phyloP scores from a whole-genome alignment of 768 basidiomycete species.

The Rhodosporidiobolus sp. region DNA sequence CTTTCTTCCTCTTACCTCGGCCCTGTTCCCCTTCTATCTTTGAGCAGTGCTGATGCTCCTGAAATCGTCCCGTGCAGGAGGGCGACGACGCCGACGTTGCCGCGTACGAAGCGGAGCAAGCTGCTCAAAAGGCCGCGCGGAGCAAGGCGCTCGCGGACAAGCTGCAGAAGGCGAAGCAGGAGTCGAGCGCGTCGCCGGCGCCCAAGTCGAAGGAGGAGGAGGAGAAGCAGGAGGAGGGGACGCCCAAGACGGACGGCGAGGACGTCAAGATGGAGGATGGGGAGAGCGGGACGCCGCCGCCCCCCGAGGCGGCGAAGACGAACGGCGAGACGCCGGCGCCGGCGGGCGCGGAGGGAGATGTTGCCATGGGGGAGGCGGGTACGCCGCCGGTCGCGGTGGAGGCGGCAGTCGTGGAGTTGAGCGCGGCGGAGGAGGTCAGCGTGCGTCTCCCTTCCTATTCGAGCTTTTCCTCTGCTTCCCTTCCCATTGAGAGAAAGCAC shows the following conservation, averaged over 20 bases:
- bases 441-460: neutral
- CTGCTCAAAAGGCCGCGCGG: too few species aligned
- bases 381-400: neutral
- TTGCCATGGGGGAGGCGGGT: slow-evolving; percentile 48
- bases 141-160: slow-evolving; percentile 22
- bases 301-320: neutral
- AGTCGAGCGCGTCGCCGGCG: neutral
- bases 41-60: neutral
- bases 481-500: neutral
- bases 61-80: neutral
- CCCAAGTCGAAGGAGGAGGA: neutral
- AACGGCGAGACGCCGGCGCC: neutral
- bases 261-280: slow-evolving; percentile 41
- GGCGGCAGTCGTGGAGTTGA: neutral
- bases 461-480: too few species aligned
- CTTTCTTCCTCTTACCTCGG: neutral
- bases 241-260: too few species aligned
- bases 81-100: neutral
- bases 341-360: neutral
- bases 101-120: neutral
- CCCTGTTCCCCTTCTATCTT: neutral
- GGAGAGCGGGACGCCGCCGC: slow-evolving; percentile 14
- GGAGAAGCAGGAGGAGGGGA: slow-evolving; percentile 6
- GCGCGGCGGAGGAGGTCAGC: neutral
- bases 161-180: slow-evolving; percentile 11